Percentiles rank a stretch among this genome's conserved stretches.
Conservation (phyloP, 1,284 basidiomycete species). For the Ustilago bromivora region DNA sequence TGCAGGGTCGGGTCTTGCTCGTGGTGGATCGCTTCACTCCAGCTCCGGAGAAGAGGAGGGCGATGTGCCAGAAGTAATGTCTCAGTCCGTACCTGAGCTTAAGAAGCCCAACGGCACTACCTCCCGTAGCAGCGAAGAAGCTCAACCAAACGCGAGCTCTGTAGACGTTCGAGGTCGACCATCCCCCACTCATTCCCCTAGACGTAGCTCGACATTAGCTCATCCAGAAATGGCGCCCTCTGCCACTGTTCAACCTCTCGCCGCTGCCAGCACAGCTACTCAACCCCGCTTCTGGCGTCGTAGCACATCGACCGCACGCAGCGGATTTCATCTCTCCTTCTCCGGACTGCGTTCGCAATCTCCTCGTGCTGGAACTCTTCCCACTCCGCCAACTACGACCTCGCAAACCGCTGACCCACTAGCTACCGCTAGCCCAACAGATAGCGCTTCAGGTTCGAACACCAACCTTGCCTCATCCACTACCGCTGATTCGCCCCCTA, state of each 20-base stretch:
- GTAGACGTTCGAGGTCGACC: conserved; percentile 20
- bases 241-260: conserved; percentile 9
- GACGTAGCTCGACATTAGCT: conserved; percentile 33
- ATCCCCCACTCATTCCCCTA: conserved; percentile 24
- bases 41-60: conserved; percentile 24
- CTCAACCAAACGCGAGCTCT: background rate
- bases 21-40: conserved; percentile 30
- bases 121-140: conserved; percentile 12
- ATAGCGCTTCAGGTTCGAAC: conserved; percentile 2
- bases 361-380: conserved; percentile 10
- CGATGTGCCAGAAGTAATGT: conserved; percentile 51
- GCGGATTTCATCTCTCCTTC: conserved; percentile 49
- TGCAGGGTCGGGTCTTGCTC: conserved; percentile 29
- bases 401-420: background rate
- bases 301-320: conserved; percentile 35
- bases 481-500: conserved; percentile 1
- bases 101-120: conserved; percentile 33
- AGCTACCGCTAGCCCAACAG: conserved; percentile 3
- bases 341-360: conserved; percentile 36
- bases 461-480: conserved; percentile 7
- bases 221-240: conserved; percentile 30
- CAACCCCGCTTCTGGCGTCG: conserved; percentile 48
- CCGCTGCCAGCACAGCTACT: background rate
- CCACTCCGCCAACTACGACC: too few relatives aligned
- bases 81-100: conserved; percentile 59